A percentile compares a stretch with the other conserved stretches of the same genome.
Conservation (phyloP, 1,284 basidiomycete species). For the Naganishia liquefaciens region DNA sequence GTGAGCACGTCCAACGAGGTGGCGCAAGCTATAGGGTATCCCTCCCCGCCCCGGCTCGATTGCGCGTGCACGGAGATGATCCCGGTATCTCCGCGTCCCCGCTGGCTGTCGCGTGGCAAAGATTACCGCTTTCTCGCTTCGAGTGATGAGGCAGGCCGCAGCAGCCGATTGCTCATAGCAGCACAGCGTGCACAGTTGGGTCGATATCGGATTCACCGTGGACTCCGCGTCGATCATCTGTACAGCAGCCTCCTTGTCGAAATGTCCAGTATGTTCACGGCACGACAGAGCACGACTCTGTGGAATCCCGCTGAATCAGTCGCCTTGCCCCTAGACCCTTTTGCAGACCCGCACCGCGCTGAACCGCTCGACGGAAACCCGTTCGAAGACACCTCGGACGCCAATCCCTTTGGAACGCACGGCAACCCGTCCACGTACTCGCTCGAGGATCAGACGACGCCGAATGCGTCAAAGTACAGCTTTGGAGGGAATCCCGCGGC, state of each 20-base stretch:
- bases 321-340: constrained; percentile 41
- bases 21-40: neutral
- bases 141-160: neutral
- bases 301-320: neutral
- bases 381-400: constrained; percentile 40
- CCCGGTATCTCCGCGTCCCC: neutral
- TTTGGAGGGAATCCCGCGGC: constrained; percentile 36
- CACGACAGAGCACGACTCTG: neutral
- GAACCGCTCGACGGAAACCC: constrained; percentile 46
- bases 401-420: constrained; percentile 44
- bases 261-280: constrained; percentile 26
- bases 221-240: too few species aligned
- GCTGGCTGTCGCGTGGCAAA: constrained; percentile 9
- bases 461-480: constrained; percentile 33
- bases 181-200: neutral
- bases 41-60: too few species aligned
- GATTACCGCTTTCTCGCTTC: constrained; percentile 7
- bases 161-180: neutral
- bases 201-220: too few species aligned
- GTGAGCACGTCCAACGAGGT: neutral
- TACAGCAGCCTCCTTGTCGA: neutral
- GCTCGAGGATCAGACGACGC: constrained; percentile 38
- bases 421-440: constrained; percentile 48
- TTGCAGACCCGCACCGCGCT: constrained; percentile 38
- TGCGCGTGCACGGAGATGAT: neutral